A percentile compares a stretch with the other conserved stretches of the same genome.
Evolutionary conservation across 805 yeast species (phyloP).

Genomic region (Ascoidea tarda): DNA sequence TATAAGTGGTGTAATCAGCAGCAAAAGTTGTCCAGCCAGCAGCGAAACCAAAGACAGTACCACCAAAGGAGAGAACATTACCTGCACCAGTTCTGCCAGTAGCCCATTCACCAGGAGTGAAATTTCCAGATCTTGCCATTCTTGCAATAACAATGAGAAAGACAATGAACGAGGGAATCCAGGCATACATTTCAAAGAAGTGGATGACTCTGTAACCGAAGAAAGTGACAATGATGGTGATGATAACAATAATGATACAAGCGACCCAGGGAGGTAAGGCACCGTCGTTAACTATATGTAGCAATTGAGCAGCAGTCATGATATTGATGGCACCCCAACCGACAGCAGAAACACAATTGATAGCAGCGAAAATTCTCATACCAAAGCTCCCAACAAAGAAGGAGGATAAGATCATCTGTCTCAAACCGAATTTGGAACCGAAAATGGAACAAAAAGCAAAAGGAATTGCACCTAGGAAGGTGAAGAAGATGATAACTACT

Average conservation of each 20-base stretch:
- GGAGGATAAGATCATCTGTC: constrained; percentile 77
- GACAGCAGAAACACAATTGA: constrained; percentile 75
- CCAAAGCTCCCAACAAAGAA: constrained; percentile 65
- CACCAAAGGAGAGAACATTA: constrained; percentile 64
- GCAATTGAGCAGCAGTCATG: constrained; percentile 75
- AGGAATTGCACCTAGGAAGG: constrained; percentile 55
- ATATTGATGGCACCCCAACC: constrained; percentile 96
- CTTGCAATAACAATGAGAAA: constrained; percentile 73
- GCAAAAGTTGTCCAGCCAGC: constrained; percentile 94
- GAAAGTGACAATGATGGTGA: constrained; percentile 60
- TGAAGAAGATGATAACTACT: constrained; percentile 58
- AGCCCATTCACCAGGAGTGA: constrained; percentile 47
- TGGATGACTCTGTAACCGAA: constrained; percentile 82
- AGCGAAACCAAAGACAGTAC: constrained; percentile 75
- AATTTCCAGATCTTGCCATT: constrained; percentile 51
- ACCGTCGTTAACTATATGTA: constrained; percentile 55
- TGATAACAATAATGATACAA: constrained; percentile 52
- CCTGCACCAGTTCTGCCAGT: constrained; percentile 46
- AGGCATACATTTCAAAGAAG: constrained; percentile 68
- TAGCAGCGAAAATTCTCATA: constrained; percentile 61
- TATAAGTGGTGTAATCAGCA: constrained; percentile 83
- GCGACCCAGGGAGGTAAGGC: constrained; percentile 84
- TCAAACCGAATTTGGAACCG: constrained; percentile 74
- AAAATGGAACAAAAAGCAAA: constrained; percentile 76
- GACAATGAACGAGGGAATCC: constrained; percentile 69